phyloP scores from a whole-genome alignment of 2,329 filamentous ascomycete genomes.

The Pseudogymnoascus sp. region DNA sequence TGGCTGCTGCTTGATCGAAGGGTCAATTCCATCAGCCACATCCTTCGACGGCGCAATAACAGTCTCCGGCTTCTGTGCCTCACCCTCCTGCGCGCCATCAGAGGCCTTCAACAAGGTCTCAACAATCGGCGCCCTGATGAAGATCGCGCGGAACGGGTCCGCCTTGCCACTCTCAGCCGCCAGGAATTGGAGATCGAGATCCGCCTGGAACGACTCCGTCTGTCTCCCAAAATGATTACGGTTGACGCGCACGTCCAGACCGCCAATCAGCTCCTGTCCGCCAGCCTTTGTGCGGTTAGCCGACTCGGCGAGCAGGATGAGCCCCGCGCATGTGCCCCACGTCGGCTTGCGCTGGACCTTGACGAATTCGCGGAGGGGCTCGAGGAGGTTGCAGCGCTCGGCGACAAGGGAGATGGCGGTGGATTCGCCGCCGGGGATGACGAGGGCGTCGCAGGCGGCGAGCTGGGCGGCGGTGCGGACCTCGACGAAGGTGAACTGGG shows the following conservation, averaged over 20 bases:
- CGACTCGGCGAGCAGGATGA: slow-evolving; percentile 82
- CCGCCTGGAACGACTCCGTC: slow-evolving; percentile 79
- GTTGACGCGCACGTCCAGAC: slow-evolving; percentile 81
- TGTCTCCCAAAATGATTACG: slow-evolving; percentile 94
- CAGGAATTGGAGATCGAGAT: slow-evolving; percentile 66
- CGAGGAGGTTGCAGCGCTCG: slow-evolving; percentile 68
- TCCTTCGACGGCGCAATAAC: slow-evolving; percentile 22
- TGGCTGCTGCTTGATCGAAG: slow-evolving; percentile 16
- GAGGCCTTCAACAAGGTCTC: slow-evolving; percentile 60
- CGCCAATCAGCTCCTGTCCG: slow-evolving; percentile 88
- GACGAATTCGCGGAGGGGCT: slow-evolving; percentile 81
- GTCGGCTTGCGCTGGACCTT: slow-evolving; percentile 73
- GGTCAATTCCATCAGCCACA: slow-evolving; percentile 16
- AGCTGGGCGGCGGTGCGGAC: slow-evolving; percentile 71
- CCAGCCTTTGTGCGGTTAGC: slow-evolving; percentile 84
- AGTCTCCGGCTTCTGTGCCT: slow-evolving; percentile 35
- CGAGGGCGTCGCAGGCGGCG: slow-evolving; percentile 65
- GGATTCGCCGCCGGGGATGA: slow-evolving; percentile 91
- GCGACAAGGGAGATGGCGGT: slow-evolving; percentile 89
- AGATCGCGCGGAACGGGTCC: slow-evolving; percentile 69
- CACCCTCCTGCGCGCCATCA: slow-evolving; percentile 25
- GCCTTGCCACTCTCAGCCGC: slow-evolving; percentile 22
- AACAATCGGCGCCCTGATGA: slow-evolving; percentile 90
- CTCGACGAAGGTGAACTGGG: slow-evolving; percentile 35
- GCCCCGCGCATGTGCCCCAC: slow-evolving; percentile 93